A percentile compares a stretch with the other conserved stretches of the same genome.
Conservation (phyloP, 2,329 filamentous ascomycete genomes). For the Aureobasidium musti region DNA sequence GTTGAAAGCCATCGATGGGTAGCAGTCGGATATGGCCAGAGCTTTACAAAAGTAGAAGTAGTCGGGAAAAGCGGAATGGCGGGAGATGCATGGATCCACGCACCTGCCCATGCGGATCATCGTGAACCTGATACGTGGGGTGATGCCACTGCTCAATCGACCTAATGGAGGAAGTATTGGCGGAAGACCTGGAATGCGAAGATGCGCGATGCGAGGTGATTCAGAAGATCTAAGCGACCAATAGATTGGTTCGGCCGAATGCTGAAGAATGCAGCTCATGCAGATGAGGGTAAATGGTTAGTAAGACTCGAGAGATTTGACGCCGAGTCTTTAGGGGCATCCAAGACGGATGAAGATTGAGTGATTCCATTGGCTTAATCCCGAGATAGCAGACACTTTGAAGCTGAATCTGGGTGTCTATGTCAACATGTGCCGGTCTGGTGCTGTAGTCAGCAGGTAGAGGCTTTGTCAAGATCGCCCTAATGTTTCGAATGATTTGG, state of each 20-base stretch:
- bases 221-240: constrained; percentile 1
- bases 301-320: constrained; percentile 22
- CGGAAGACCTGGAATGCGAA: neutral
- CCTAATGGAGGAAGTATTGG: constrained; percentile 11
- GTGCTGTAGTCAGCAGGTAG: neutral
- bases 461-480: neutral
- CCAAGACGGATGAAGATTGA: constrained; percentile 6
- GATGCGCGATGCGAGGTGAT: neutral
- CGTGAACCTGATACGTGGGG: constrained; percentile 20
- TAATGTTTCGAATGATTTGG: constrained; percentile 12
- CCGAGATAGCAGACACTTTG: neutral
- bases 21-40: neutral
- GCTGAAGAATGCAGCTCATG: neutral
- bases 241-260: constrained; percentile 7
- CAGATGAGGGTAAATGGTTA: neutral
- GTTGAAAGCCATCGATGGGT: neutral
- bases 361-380: neutral
- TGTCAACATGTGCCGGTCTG: neutral
- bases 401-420: neutral
- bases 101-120: constrained; percentile 6
- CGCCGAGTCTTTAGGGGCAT: neutral
- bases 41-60: constrained; percentile 5
- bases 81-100: constrained; percentile 17
- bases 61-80: constrained; percentile 10
- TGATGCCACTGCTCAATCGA: constrained; percentile 4